These are phyloP conservation scores for Umbelopsis sp. DNA, from an alignment of 192 early-diverging fungal species.

Conservation along the genomic window DNA sequence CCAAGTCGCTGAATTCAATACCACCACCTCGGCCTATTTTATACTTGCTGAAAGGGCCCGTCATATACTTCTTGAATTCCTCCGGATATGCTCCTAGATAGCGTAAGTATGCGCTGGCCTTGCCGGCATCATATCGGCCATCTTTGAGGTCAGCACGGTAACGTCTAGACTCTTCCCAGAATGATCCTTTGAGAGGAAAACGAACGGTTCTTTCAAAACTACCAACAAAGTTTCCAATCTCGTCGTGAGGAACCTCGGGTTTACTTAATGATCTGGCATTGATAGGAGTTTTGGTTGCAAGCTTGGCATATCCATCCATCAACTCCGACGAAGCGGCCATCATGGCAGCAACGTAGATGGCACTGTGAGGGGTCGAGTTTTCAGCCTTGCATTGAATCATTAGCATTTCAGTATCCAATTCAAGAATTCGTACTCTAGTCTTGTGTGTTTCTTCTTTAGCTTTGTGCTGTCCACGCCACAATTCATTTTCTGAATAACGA, in stretches of 20 bases:
- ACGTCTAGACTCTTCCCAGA: slow-evolving; percentile 20
- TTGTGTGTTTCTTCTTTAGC: slow-evolving; percentile 12
- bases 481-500: background rate
- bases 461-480: background rate
- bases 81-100: slow-evolving; percentile 24
- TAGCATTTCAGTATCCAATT: background rate
- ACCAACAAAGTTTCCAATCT: slow-evolving; percentile 37
- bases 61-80: slow-evolving; percentile 20
- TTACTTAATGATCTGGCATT: slow-evolving; percentile 30
- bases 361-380: slow-evolving; percentile 9
- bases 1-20: slow-evolving; percentile 37
- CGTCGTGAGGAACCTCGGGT: background rate
- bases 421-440: background rate
- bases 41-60: slow-evolving; percentile 14
- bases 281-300: slow-evolving; percentile 19
- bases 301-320: background rate
- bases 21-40: slow-evolving; percentile 31
- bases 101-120: background rate
- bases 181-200: background rate
- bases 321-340: slow-evolving; percentile 3
- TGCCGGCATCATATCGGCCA: background rate
- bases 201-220: background rate
- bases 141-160: slow-evolving; percentile 27
- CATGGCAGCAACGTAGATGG: slow-evolving; percentile 8
- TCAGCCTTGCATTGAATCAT: background rate